A percentile compares a stretch with the other conserved stretches of the same genome.
These are phyloP conservation scores for Phylloporus gajari DNA, from an alignment of 1,284 basidiomycete species.

Conservation along the genomic window DNA sequence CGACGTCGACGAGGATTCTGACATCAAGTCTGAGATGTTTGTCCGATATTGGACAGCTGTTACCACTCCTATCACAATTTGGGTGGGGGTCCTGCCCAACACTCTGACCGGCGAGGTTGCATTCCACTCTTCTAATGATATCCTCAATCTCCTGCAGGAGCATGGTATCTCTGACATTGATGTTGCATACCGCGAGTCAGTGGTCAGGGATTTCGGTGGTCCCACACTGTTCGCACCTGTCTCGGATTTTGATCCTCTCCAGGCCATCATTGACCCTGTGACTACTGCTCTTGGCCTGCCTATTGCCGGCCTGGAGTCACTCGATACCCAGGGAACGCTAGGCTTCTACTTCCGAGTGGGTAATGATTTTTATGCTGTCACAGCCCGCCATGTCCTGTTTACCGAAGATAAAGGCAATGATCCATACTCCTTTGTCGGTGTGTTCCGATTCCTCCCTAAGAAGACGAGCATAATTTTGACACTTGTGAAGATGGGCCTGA, in stretches of 20 bases:
- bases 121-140: constrained; percentile 27
- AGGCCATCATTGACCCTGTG: background rate
- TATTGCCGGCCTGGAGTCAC: background rate
- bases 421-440: background rate
- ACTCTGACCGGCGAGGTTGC: constrained; percentile 33
- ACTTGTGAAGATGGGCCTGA: background rate
- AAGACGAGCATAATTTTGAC: background rate
- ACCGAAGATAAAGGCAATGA: background rate
- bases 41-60: constrained; percentile 6
- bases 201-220: background rate
- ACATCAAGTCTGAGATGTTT: too few relatives aligned
- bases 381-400: background rate
- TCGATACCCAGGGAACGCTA: background rate
- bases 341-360: constrained; percentile 2
- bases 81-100: constrained; percentile 41
- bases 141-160: constrained; percentile 26
- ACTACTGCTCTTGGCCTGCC: background rate
- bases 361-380: background rate
- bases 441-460: background rate
- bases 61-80: constrained; percentile 35
- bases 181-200: constrained; percentile 39
- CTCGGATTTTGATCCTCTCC: background rate
- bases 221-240: background rate
- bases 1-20: too few relatives aligned
- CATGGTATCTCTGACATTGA: constrained; percentile 39